Evolutionary conservation across 2,329 filamentous ascomycete species (phyloP).

Genomic region (Nemania sp.): DNA sequence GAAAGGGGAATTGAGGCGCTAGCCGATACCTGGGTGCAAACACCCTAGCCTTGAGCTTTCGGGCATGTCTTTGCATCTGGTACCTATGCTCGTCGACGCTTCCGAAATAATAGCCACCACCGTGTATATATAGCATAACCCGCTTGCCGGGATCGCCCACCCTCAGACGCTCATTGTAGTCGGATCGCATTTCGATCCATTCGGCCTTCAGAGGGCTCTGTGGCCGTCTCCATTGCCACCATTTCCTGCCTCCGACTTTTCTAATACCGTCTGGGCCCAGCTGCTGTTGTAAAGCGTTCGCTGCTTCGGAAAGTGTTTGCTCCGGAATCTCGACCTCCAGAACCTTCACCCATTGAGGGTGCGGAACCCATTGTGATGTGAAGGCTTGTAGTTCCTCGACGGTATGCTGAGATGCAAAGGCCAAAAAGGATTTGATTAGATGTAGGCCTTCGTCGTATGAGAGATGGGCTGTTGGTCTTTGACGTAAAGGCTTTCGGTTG

Average conservation of each 20-base stretch:
- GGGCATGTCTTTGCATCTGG: constrained; percentile 92
- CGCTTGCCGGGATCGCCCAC: constrained; percentile 64
- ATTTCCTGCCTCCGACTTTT: constrained; percentile 76
- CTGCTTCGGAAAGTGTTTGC: constrained; percentile 66
- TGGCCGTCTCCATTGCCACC: constrained; percentile 87
- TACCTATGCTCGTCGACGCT: constrained; percentile 97
- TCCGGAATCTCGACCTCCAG: constrained; percentile 69
- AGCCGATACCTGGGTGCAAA: constrained; percentile 87
- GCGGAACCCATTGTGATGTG: constrained; percentile 87
- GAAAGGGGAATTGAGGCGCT: constrained; percentile 92
- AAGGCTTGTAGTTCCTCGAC: constrained; percentile 94
- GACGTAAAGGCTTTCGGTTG: constrained; percentile 71
- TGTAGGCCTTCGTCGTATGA: constrained; percentile 93
- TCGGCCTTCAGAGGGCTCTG: constrained; percentile 73
- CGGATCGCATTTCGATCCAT: constrained; percentile 93
- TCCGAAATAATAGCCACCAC: constrained; percentile 93
- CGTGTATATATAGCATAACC: constrained; percentile 92
- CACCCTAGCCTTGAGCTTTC: constrained; percentile 88
- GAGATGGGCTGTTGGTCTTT: constrained; percentile 86
- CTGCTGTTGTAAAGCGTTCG: constrained; percentile 68
- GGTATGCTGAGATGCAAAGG: constrained; percentile 83
- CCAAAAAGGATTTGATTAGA: constrained; percentile 82
- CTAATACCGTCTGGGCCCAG: constrained; percentile 76
- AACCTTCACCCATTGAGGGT: constrained; percentile 83
- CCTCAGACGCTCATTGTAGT: constrained; percentile 73